A percentile compares a stretch with the other conserved stretches of the same genome.
Evolutionary conservation across 2,329 filamentous ascomycete species (phyloP).

Genomic region (Phoma sp.): DNA sequence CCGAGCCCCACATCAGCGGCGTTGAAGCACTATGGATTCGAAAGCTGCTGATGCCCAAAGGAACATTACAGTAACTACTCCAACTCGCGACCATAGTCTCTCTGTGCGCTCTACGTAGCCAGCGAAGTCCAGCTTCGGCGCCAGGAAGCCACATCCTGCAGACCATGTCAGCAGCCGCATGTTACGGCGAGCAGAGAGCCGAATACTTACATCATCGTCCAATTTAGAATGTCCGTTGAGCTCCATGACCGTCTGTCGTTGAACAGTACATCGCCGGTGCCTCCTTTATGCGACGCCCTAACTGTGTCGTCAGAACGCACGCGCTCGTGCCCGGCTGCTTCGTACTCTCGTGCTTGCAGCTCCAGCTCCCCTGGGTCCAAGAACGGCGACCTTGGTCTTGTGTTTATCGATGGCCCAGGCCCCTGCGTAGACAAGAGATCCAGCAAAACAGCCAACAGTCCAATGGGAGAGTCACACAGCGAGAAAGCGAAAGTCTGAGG

Average conservation of each 20-base stretch:
- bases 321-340: conserved; percentile 10
- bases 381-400: conserved; percentile 38
- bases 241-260: conserved; percentile 32
- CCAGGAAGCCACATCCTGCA: conserved; percentile 17
- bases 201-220: conserved; percentile 52
- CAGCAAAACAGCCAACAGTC: conserved; percentile 42
- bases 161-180: neutral
- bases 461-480: conserved; percentile 48
- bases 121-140: conserved; percentile 46
- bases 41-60: conserved; percentile 52
- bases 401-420: conserved; percentile 19
- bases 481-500: conserved; percentile 48
- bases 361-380: conserved; percentile 40
- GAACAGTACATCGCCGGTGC: neutral
- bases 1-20: conserved; percentile 49
- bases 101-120: conserved; percentile 49
- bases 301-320: conserved; percentile 11
- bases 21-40: conserved; percentile 24
- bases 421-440: conserved; percentile 40
- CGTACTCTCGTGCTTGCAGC: conserved; percentile 25
- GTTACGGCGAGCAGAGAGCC: no score
- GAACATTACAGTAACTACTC: conserved; percentile 34
- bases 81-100: conserved; percentile 25
- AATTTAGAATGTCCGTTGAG: conserved; percentile 62
- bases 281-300: neutral